Base-by-base conservation (phyloP, 345 rosid genomes). In the Sapria himalayana region DNA sequence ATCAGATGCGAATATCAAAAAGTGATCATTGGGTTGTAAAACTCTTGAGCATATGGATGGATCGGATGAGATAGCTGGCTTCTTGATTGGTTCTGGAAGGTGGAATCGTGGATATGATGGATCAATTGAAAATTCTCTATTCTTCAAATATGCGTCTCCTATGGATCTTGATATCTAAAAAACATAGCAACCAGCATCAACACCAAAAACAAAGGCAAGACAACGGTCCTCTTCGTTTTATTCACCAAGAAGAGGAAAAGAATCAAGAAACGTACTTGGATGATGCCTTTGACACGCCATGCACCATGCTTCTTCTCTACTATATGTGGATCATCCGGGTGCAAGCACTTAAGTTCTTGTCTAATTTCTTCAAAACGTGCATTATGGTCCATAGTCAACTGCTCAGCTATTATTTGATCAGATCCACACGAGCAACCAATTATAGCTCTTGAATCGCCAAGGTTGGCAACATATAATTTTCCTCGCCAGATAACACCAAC, bases 281-380 rank as follows among this genome's bases (percentile, higher is more conserved):
- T 82, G 43, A 89, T 73, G 65, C 98, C 98, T 69, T 89, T 89
- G 73, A 89, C 50, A 34, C 98, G 98, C 95, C 95, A 89, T n/a
- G 64, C 93, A 16, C 95, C 98, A 19, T 74, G 69, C 63, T 79
- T 82, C 69, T 70, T 56, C 19, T 78, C 74, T 25, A 89, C 92
- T 39, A 89, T 74, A 25, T 79, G 74, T 0, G 85, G 55, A 61
- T 82, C 95, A 49, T 82, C 93, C 0, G 86, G 95, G 71, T 89
- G 93, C 66, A 73, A 45, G 2, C 76, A 76, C 64, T 48, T 79
- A 33, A 89, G 78, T 62, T 89, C 93, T 64, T 67, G 69, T 55
- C 95, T 82, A 48, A 82, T 84, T 70, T 76, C 95, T 53, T 79
- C 95, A 64, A 69, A 47, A 32, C 82, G 62, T 3, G 81, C 98